phyloP scores from a whole-genome alignment of 1,284 basidiomycete genomes.

The Caloboletus firmus region DNA sequence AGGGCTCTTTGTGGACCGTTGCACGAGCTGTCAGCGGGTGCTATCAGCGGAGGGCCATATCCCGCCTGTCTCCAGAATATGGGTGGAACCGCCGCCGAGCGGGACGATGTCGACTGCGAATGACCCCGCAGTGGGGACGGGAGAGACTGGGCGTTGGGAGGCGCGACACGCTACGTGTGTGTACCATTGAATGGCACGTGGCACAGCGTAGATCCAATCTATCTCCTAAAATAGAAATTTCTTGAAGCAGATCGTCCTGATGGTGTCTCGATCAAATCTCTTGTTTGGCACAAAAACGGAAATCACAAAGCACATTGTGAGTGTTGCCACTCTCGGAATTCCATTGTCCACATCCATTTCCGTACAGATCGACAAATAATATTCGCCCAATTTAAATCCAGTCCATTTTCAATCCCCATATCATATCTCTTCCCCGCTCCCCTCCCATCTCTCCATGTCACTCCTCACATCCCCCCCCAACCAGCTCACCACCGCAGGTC shows the following conservation, averaged over 20 bases:
- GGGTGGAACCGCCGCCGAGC: conserved; percentile 35
- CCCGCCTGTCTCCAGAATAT: conserved; percentile 65
- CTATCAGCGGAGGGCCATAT: conserved; percentile 66
- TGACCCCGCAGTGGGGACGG: not conserved
- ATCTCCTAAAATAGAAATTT: too few species aligned
- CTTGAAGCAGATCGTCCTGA: too few species aligned
- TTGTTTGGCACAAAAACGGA: conserved; percentile 28
- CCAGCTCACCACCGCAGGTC: conserved; percentile 14
- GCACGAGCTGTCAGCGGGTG: conserved; percentile 58
- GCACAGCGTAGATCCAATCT: too few species aligned
- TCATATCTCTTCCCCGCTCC: not conserved
- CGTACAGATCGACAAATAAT: conserved; percentile 24
- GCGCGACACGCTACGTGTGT: conserved; percentile 55
- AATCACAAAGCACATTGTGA: conserved; percentile 26
- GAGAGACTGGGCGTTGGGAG: conserved; percentile 43
- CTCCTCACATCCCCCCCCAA: not conserved
- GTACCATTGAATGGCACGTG: conserved; percentile 22
- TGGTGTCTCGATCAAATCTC: conserved; percentile 21
- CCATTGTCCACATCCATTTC: conserved; percentile 21
- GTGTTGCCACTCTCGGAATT: too few species aligned
- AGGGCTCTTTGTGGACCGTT: conserved; percentile 59
- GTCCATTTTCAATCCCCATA: not conserved
- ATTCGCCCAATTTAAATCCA: conserved; percentile 24
- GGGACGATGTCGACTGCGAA: too few species aligned
- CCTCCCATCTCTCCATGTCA: too few species aligned